Conservation (phyloP, 352 stramenopile genomes). For the Pythium chondricola region DNA sequence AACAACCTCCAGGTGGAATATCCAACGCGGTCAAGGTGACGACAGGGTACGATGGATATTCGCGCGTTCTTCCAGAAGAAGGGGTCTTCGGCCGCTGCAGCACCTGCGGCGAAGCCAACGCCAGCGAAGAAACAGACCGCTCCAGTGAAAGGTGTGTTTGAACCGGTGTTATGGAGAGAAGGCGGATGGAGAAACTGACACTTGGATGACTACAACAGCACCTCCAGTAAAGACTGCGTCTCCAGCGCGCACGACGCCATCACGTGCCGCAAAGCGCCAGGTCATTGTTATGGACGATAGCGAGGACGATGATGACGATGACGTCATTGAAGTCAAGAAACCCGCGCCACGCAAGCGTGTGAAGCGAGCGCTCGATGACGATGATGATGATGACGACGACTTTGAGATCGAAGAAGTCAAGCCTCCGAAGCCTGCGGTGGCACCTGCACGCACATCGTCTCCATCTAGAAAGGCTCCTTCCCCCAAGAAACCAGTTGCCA, state of each 20-base stretch:
- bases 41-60: constrained; percentile 58
- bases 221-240: constrained; percentile 6
- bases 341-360: constrained; percentile 27
- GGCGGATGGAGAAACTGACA: too few relatives aligned
- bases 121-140: constrained; percentile 12
- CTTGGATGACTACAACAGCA: too few relatives aligned
- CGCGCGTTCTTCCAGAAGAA: constrained; percentile 79
- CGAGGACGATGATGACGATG: constrained; percentile 31
- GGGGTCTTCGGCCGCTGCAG: constrained; percentile 8
- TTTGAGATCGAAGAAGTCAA: constrained; percentile 10
- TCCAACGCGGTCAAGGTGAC: neutral
- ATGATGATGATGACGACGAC: constrained; percentile 24
- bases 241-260: constrained; percentile 20
- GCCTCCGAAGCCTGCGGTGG: constrained; percentile 3
- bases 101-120: constrained; percentile 5
- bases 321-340: constrained; percentile 17
- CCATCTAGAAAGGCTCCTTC: neutral
- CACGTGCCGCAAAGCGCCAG: constrained; percentile 30
- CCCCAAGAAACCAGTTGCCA: neutral
- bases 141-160: constrained; percentile 11
- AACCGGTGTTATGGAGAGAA: neutral
- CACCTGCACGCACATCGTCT: neutral
- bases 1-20: constrained; percentile 1
- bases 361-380: constrained; percentile 21
- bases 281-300: constrained; percentile 56